Base-by-base conservation (phyloP, 139 green algal species). In the Chloropicon primus region DNA sequence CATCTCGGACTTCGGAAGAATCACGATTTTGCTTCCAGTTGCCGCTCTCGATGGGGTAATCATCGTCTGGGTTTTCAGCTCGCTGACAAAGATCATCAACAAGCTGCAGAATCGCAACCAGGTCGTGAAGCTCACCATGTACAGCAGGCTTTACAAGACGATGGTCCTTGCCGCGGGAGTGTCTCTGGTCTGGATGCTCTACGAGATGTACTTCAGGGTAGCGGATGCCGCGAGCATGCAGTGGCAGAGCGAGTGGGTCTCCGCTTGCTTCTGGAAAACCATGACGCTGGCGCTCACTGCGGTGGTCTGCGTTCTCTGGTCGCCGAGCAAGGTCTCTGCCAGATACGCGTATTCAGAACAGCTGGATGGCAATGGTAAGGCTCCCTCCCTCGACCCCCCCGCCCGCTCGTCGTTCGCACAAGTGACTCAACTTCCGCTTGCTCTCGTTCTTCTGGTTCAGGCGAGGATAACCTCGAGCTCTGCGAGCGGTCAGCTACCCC, bases 21-120 rank as follows among this genome's bases (percentile, higher is more conserved):
- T 90, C 53, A 53, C 90, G 76, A 78, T 92, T 74, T 76, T 87
- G 73, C 76, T 92, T 72, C 88, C 88, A 23, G 87, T 91, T 25
- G 82, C 87, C 21, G 76, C 88, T 25, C 78, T 92, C 25, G 88
- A 92, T 74, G 85, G 84, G 2, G 54, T 91, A 25, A 89, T 92
- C 83, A 89, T 92, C 72, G 74, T 92, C 21, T 92, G 87, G 87
- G 89, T 92, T 28, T 92, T 92, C 78, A 84, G 82, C 0, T 81
- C 84, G 3, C 81, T 92, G 17, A 89, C 84, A 22, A 83, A 81
- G 41, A 92, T 87, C n/a, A 81, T 92, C 17, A 79, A 75, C 27
- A 84, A 87, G 80, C 80, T 92, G 26, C 76, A 84, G 27, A 25
- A 54, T 17, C 80, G 80, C 25, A 77, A 82, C 21, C 79, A 87